phyloP scores from a whole-genome alignment of 2,329 filamentous ascomycete species.

The Aspergillus jensenii region DNA sequence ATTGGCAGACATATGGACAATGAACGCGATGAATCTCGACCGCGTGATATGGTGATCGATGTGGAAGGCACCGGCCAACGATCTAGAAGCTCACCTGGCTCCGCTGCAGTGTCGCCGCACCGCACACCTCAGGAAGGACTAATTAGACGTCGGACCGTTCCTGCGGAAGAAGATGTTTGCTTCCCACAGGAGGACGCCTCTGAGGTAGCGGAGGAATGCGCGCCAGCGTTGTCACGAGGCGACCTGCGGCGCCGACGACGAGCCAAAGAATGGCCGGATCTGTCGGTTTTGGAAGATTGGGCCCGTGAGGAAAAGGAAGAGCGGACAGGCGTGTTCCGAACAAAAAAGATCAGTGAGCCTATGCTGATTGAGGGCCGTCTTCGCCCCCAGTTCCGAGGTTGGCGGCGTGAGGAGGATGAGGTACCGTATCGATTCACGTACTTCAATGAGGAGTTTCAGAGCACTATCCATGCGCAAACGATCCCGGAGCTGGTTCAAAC shows the following conservation, averaged over 20 bases:
- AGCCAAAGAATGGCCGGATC: conserved; percentile 79
- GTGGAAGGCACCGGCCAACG: conserved; percentile 36
- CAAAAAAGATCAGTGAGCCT: conserved; percentile 91
- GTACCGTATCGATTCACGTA: conserved; percentile 95
- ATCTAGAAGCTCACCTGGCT: conserved; percentile 28
- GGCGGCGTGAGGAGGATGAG: conserved; percentile 87
- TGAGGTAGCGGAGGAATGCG: conserved; percentile 75
- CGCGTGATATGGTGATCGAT: conserved; percentile 46
- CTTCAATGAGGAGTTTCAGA: conserved; percentile 96
- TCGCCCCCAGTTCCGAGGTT: conserved; percentile 73
- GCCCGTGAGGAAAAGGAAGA: conserved; percentile 85
- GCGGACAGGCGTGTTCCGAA: conserved; percentile 75
- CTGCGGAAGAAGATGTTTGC: conserved; percentile 85
- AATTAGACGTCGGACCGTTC: conserved; percentile 57
- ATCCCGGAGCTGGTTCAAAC: conserved; percentile 90
- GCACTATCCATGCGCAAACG: conserved; percentile 92
- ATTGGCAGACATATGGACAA: conserved; percentile 37
- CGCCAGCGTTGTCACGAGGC: conserved; percentile 50
- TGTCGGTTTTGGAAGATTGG: conserved; percentile 84
- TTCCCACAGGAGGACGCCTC: conserved; percentile 80
- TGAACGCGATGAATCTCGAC: conserved; percentile 30
- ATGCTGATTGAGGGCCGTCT: conserved; percentile 87
- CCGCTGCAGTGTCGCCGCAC: conserved; percentile 41
- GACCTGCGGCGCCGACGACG: conserved; percentile 57
- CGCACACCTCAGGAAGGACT: conserved; percentile 37